These are phyloP conservation scores for Ambrosia hybrid DNA, from an alignment of 140 eudicot genomes.

Conservation along the genomic window DNA sequence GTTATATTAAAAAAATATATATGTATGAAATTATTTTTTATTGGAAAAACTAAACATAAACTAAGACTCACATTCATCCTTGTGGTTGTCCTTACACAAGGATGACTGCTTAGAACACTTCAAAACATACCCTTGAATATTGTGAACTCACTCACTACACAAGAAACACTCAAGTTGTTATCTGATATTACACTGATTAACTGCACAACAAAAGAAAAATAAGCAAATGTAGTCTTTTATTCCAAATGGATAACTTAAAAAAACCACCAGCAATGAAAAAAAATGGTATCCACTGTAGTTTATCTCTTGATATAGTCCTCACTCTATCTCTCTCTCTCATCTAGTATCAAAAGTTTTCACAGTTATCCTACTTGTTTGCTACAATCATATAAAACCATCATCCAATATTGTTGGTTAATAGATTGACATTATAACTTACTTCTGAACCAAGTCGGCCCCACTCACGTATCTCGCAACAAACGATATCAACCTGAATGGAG, in stretches of 20 bases:
- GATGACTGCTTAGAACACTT: too few relatives aligned
- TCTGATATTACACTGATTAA: too few relatives aligned
- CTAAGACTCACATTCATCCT: too few relatives aligned
- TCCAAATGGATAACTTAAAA: constrained; percentile 18
- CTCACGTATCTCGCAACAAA: constrained; percentile 87
- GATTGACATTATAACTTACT: constrained; percentile 12
- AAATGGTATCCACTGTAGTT: constrained; percentile 14
- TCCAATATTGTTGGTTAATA: constrained; percentile 26
- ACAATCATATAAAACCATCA: constrained; percentile 26
- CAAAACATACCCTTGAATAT: too few relatives aligned
- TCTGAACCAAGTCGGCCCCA: constrained; percentile 90
- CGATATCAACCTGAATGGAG: constrained; percentile 88
- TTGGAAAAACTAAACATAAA: too few relatives aligned
- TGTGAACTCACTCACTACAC: too few relatives aligned
- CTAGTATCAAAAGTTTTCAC: constrained; percentile 18
- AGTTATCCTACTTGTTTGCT: constrained; percentile 29
- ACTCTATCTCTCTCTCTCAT: constrained; percentile 31
- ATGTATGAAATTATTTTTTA: too few relatives aligned
- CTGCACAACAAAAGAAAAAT: background rate
- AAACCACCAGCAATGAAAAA: constrained; percentile 17
- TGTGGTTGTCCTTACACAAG: too few relatives aligned
- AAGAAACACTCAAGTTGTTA: too few relatives aligned
- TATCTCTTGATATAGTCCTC: constrained; percentile 22
- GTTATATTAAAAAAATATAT: too few relatives aligned
- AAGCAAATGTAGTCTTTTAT: constrained; percentile 19